Percentiles rank a stretch among this genome's conserved stretches.
These are phyloP conservation scores for Mediolabrus comicus DNA, from an alignment of 108 stramenopile species.

Conservation along the genomic window DNA sequence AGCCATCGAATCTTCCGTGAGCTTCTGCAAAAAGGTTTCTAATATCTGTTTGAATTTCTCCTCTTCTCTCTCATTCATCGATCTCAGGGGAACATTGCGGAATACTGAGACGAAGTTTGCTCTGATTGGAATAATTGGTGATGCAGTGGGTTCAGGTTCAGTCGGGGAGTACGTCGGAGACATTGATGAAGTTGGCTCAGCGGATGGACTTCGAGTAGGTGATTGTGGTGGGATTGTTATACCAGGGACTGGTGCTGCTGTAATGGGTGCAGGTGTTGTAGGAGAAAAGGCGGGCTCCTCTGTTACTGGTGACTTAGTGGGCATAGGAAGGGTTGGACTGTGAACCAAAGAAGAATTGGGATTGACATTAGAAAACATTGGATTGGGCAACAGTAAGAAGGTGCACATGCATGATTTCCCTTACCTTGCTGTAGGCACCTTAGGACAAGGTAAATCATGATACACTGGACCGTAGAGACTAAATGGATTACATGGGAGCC, in stretches of 20 bases:
- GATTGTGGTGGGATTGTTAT: background rate
- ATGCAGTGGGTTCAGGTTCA: slow-evolving; percentile 8
- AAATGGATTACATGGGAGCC: background rate
- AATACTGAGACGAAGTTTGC: slow-evolving; percentile 8
- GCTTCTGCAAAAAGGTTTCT: background rate
- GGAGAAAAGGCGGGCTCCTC: background rate
- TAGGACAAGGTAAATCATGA: background rate
- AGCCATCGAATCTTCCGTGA: background rate
- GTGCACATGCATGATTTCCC: too few relatives aligned
- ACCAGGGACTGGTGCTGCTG: too few relatives aligned
- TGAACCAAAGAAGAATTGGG: too few relatives aligned
- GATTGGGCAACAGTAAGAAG: too few relatives aligned
- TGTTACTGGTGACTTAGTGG: background rate
- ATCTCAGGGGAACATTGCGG: slow-evolving; percentile 9
- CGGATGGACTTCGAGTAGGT: slow-evolving; percentile 1
- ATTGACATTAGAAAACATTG: too few relatives aligned
- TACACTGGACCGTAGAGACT: background rate
- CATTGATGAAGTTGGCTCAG: background rate
- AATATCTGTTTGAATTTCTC: background rate
- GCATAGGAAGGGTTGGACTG: background rate
- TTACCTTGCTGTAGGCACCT: background rate
- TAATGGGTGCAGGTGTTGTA: too few relatives aligned
- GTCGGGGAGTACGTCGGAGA: slow-evolving; percentile 9
- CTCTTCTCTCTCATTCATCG: slow-evolving; percentile 16
- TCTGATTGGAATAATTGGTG: slow-evolving; percentile 18